Base-by-base conservation (phyloP, 2,329 filamentous ascomycete species). In the Calonectria montana region DNA sequence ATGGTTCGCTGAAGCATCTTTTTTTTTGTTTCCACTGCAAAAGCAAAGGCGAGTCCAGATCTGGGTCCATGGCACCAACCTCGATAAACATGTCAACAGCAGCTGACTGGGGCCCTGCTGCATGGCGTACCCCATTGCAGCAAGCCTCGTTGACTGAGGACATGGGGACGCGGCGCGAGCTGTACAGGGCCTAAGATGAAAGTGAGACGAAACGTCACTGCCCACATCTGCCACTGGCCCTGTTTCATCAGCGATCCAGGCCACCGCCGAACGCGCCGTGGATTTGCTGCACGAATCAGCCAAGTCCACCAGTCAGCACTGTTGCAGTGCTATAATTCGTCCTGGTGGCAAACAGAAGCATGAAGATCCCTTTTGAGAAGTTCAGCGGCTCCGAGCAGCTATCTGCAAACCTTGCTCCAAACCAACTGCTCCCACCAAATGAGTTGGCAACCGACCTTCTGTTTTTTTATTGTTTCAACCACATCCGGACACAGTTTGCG, bases 161-260 rank as follows among this genome's bases (percentile, higher is more conserved):
- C 31, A 63, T 53, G 45, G 55, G 45, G 59, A 55, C n/a, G 21
- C 43, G 29, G 63, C 53, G 47, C 65, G 43, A 59, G 53, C 21
- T 59, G 53, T 18, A 21, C 53, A 50, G 67, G 48, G 41, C 45
- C 61, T 31, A 43, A 65, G 66, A 66, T 69, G 62, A 57, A 45
- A 35, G 73, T 74, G 77, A 79, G 76, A 79, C 75, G 76, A 76
- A 76, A 77, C 73, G 77, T 78, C 76, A 71, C 71, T 67, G 57
- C 63, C 70, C 53, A 39, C 53, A 59, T 29, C 55, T 62, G 50
- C 64, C 57, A 61, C 64, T 65, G 45, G 50, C 69, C 59, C n/a
- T 73, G 77, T 78, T 78, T 78, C 77, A 78, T 73, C 68, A 73
- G 29, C 29, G 50, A 59, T 63, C 50, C 41, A 71, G 39, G 69